Evolutionary conservation across 192 early-diverging fungal species (phyloP).

Genomic region (Umbelopsis sp.): DNA sequence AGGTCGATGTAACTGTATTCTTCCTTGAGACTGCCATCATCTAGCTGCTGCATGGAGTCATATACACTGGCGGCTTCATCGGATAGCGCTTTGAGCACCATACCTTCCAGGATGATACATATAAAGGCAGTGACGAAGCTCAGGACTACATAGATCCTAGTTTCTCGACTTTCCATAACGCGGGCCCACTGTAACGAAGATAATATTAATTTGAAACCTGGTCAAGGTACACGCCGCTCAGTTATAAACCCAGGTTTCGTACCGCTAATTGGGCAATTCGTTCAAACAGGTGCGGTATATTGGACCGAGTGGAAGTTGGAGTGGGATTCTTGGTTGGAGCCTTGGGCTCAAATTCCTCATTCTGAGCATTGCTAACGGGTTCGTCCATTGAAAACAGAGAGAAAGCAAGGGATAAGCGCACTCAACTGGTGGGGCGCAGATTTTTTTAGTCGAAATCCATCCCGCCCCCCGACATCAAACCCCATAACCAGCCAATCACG

Average conservation of each 20-base stretch:
- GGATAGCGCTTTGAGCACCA: neutral
- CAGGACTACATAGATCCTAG: neutral
- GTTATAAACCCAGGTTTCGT: neutral
- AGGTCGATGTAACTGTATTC: neutral
- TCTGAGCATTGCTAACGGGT: neutral
- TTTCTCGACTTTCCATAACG: slow-evolving; percentile 18
- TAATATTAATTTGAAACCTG: slow-evolving; percentile 11
- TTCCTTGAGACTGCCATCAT: neutral
- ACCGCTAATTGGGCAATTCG: slow-evolving; percentile 11
- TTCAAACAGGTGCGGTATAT: neutral
- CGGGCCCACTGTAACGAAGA: slow-evolving; percentile 16
- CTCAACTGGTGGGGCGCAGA: neutral
- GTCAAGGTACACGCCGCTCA: neutral
- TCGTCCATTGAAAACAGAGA: neutral
- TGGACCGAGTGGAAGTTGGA: neutral
- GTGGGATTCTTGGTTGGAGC: neutral
- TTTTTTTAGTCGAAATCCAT: neutral
- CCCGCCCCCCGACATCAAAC: neutral
- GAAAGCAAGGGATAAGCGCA: neutral
- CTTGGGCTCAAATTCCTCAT: neutral
- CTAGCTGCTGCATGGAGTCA: neutral
- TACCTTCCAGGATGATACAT: slow-evolving; percentile 19
- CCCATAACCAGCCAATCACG: neutral
- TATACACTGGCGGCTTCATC: neutral
- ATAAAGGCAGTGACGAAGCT: slow-evolving; percentile 12